Evolutionary conservation across 371 early-diverging fungal genomes (phyloP).

Genomic region (Choanephora cucurbitarum): DNA sequence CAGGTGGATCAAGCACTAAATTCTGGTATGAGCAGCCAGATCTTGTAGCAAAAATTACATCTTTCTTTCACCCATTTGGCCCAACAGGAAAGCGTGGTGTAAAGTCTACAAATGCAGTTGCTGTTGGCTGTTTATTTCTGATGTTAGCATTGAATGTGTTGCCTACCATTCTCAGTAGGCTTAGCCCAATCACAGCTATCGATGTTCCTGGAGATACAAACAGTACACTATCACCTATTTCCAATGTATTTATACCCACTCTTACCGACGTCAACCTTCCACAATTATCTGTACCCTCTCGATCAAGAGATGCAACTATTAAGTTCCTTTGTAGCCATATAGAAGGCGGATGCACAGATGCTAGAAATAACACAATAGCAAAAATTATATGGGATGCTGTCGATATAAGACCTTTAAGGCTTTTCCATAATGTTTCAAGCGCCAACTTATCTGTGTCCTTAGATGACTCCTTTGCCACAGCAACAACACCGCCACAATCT

Average conservation of each 20-base stretch:
- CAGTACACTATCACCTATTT: conserved; percentile 8
- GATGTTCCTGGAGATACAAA: conserved; percentile 1
- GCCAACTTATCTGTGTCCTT: background rate
- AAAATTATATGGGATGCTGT: conserved; percentile 10
- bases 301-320: background rate
- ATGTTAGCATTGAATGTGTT: conserved; percentile 12
- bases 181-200: conserved; percentile 7
- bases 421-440: background rate
- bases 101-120: conserved; percentile 8
- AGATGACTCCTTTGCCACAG: conserved; percentile 8
- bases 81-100: conserved; percentile 21
- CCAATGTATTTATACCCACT: conserved; percentile 16
- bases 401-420: background rate
- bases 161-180: conserved; percentile 17
- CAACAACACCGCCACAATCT: conserved; percentile 10
- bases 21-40: conserved; percentile 24
- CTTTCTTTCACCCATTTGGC: conserved; percentile 16
- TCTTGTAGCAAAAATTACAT: conserved; percentile 12
- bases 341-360: conserved; percentile 8
- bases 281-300: background rate
- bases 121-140: conserved; percentile 2
- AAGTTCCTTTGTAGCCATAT: conserved; percentile 18
- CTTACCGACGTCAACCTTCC: conserved; percentile 20
- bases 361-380: conserved; percentile 10
- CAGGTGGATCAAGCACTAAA: conserved; percentile 16